Base-by-base conservation (phyloP, 2,329 filamentous ascomycete species). In the Neofusicoccum parvum region DNA sequence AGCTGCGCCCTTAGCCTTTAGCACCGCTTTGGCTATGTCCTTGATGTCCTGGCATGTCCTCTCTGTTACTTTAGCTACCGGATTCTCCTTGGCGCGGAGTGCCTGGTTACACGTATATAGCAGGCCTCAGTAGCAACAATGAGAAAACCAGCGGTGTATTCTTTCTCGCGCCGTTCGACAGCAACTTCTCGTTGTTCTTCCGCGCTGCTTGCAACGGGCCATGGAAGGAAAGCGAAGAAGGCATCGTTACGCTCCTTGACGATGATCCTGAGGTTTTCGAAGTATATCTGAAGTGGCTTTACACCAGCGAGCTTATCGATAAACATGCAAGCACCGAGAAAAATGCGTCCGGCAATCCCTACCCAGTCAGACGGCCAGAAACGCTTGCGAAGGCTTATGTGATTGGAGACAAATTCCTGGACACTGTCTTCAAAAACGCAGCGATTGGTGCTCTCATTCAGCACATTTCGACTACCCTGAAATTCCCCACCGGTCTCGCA, bases 381-480 rank as follows among this genome's bases (percentile, higher is more conserved):
- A 3, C 15, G 2, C 66, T 74, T 0, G 66, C 66, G 2, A 56
- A 67, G 3, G 53, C 68, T n/a, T 75, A 75, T 64, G 39, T 72
- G 12, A 59, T 76, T 1, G 74, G 70, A 3, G 65, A 68, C 2
- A 65, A 68, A 34, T 15, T 74, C 2, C 51, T 65, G 5, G 72
- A 75, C 41, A 66, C 70, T 23, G 45, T 46, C 0, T 74, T 73
- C 65, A 68, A 65, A 15, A 74, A 75, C 45, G 65, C 59, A 1
- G 62, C 71, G 2, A 59, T 74, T 20, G 66, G 70, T 12, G 66
- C 64, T 1, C 15, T 73, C 2, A 64, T 74, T 7, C 32, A 58
- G 1, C 10, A 65, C 67, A 6, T 23, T 23, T 23, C 23, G 23
- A 23, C 23, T 23, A 23, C 2, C 3, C n/a, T n/a, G n/a, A n/a